phyloP scores from a whole-genome alignment of 2,329 filamentous ascomycete species.

The Mariannaea sp. region DNA sequence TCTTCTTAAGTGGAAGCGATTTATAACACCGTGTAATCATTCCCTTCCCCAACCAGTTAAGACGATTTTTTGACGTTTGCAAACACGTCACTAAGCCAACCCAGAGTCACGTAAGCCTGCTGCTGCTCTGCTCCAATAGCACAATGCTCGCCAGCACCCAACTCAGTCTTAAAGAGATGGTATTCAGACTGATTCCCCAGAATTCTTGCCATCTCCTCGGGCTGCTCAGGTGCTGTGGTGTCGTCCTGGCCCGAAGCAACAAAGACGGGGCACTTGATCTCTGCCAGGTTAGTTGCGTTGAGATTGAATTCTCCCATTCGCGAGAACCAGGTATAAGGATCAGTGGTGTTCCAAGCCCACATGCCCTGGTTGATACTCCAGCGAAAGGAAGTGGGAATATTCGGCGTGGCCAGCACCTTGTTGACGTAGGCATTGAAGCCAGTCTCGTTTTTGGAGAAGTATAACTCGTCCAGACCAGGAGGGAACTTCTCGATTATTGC shows the following conservation, averaged over 20 bases:
- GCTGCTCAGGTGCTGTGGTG: slow-evolving; percentile 10
- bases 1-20: too few relatives aligned
- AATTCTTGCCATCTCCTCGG: slow-evolving; percentile 17
- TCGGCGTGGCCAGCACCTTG: not conserved
- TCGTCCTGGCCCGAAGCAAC: slow-evolving; percentile 17
- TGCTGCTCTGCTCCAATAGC: slow-evolving; percentile 19
- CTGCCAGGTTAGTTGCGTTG: slow-evolving; percentile 1
- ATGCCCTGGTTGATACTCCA: slow-evolving; percentile 18
- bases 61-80: not conserved
- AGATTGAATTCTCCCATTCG: slow-evolving; percentile 11
- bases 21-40: too few relatives aligned
- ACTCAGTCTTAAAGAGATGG: slow-evolving; percentile 15
- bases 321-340: slow-evolving; percentile 15
- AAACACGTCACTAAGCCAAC: slow-evolving; percentile 16
- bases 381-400: slow-evolving; percentile 6
- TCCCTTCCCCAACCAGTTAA: not conserved
- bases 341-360: slow-evolving; percentile 18
- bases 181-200: slow-evolving; percentile 12
- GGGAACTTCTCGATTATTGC: slow-evolving; percentile 5
- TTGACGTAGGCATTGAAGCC: slow-evolving; percentile 9
- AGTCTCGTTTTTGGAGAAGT: slow-evolving; percentile 4
- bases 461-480: not conserved
- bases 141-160: slow-evolving; percentile 22
- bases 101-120: slow-evolving; percentile 10
- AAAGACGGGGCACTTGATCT: slow-evolving; percentile 13